Evolutionary conservation across 1,284 basidiomycete species (phyloP).

Genomic region (Cutaneotrichosporon arboriforme): DNA sequence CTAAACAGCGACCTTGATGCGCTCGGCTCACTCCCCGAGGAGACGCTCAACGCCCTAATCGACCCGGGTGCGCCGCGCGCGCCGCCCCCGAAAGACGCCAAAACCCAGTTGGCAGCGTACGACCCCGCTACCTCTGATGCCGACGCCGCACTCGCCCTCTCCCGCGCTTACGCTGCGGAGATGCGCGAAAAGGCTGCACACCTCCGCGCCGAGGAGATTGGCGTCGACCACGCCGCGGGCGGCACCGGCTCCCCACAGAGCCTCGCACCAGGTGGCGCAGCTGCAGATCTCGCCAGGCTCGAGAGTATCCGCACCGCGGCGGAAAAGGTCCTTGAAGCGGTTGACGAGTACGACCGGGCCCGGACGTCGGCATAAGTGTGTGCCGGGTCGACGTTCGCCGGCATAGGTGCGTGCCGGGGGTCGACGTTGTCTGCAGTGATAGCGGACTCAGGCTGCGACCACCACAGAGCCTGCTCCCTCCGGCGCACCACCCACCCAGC

Average conservation of each 20-base stretch:
- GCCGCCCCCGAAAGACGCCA: neutral
- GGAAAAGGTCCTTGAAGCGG: slow-evolving; percentile 4
- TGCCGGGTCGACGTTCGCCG: too few species aligned
- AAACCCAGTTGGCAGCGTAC: slow-evolving; percentile 1
- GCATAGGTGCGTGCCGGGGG: too few species aligned
- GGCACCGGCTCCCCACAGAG: too few species aligned
- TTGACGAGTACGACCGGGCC: slow-evolving; percentile 7
- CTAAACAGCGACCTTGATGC: slow-evolving; percentile 10
- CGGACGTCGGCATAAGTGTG: too few species aligned
- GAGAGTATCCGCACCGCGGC: slow-evolving; percentile 8
- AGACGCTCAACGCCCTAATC: slow-evolving; percentile 9
- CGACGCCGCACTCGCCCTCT: neutral
- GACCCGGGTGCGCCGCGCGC: slow-evolving; percentile 7
- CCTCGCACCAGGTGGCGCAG: too few species aligned
- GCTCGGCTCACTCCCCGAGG: slow-evolving; percentile 5
- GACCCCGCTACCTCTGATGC: neutral
- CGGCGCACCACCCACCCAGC: too few species aligned
- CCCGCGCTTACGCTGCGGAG: slow-evolving; percentile 11
- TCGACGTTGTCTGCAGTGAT: too few species aligned
- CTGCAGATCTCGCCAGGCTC: neutral
- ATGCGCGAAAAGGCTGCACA: slow-evolving; percentile 9
- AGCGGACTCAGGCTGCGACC: too few species aligned
- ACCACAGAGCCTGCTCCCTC: too few species aligned
- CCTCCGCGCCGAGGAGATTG: neutral
- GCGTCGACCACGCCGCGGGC: neutral